phyloP scores from a whole-genome alignment of 2,329 filamentous ascomycete genomes.

The Neonectria punicea region DNA sequence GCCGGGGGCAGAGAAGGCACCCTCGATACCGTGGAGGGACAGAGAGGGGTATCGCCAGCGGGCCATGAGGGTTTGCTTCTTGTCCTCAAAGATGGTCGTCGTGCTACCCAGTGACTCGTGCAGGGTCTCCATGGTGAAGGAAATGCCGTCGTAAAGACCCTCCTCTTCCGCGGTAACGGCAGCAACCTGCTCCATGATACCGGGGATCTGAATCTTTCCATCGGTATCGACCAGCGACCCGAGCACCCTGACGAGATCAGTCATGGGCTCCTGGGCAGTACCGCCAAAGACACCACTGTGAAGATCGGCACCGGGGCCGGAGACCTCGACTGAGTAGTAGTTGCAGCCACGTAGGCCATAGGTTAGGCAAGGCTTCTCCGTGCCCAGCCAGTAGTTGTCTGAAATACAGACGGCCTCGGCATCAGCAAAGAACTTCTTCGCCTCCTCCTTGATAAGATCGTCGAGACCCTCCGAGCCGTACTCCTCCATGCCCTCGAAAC shows the following conservation, averaged over 20 bases:
- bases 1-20: conserved; percentile 90
- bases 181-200: conserved; percentile 92
- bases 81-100: conserved; percentile 87
- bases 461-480: conserved; percentile 97
- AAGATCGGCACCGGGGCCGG: conserved; percentile 90
- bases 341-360: conserved; percentile 98
- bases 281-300: conserved; percentile 98
- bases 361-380: conserved; percentile 97
- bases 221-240: conserved; percentile 86
- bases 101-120: conserved; percentile 90
- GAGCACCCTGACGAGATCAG: conserved; percentile 86
- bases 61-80: conserved; percentile 93
- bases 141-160: conserved; percentile 86
- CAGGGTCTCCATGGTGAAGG: conserved; percentile 96
- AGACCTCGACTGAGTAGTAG: conserved; percentile 94
- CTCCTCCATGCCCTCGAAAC: conserved; percentile 99
- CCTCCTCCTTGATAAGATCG: conserved; percentile 91
- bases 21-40: conserved; percentile 93
- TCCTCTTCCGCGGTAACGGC: conserved; percentile 88
- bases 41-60: conserved; percentile 96
- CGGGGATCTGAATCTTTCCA: conserved; percentile 94
- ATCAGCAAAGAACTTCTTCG: conserved; percentile 94
- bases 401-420: conserved; percentile 97
- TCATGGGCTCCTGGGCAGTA: conserved; percentile 98
- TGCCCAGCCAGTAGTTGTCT: conserved; percentile 99